A percentile compares a stretch with the other conserved stretches of the same genome.
These are phyloP conservation scores for Gloeophyllum trabeum DNA, from an alignment of 768 basidiomycete genomes.

Conservation along the genomic window DNA sequence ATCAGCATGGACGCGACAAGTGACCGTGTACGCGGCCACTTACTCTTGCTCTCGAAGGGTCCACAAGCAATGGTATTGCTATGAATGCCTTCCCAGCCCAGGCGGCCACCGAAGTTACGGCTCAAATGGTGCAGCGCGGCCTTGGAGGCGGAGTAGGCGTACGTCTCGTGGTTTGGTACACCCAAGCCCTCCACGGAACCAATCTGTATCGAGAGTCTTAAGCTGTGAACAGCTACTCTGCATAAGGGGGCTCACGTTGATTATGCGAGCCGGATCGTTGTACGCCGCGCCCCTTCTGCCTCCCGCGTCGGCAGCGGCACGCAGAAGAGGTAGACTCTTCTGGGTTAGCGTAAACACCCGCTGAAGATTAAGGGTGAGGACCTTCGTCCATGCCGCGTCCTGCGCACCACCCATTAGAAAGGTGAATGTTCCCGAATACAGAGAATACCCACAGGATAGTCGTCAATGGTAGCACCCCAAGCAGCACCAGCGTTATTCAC, in stretches of 20 bases:
- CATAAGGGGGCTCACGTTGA: conserved; percentile 31
- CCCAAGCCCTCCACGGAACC: conserved; percentile 48
- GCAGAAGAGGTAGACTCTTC: conserved; percentile 44
- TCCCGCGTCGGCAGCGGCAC: conserved; percentile 28
- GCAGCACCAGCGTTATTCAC: conserved; percentile 59
- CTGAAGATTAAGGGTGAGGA: conserved; percentile 51
- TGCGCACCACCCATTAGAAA: conserved; percentile 14
- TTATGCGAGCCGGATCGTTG: conserved; percentile 42
- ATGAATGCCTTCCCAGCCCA: conserved; percentile 45
- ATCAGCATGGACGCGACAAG: not conserved
- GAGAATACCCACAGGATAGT: conserved; percentile 27
- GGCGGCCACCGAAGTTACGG: conserved; percentile 40
- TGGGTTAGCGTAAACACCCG: conserved; percentile 57
- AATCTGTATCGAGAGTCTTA: conserved; percentile 25
- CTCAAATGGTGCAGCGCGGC: conserved; percentile 49
- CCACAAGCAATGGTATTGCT: conserved; percentile 57
- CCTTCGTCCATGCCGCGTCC: conserved; percentile 49
- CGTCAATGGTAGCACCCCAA: conserved; percentile 36
- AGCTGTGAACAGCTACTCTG: conserved; percentile 1
- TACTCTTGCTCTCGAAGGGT: conserved; percentile 22
- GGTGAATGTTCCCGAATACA: conserved; percentile 2
- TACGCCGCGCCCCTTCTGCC: conserved; percentile 24
- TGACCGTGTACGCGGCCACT: not conserved
- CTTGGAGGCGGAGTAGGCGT: conserved; percentile 58
- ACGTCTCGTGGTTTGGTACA: conserved; percentile 48